Conservation (phyloP, 129 eudicot species). For the Flaveria trinervia region DNA sequence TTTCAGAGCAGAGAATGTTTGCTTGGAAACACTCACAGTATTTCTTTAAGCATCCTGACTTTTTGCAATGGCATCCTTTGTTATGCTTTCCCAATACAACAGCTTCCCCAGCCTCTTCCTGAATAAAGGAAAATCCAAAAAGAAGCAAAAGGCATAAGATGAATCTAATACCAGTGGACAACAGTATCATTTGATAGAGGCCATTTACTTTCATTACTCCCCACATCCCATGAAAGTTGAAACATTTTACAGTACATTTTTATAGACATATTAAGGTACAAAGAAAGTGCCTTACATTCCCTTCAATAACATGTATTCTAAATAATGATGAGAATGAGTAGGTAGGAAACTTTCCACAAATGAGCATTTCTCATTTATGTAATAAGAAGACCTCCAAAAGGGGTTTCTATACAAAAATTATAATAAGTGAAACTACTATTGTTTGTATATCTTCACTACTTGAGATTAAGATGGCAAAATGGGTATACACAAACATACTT, state of each 20-base stretch:
- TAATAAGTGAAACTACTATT: background rate
- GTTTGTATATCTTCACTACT: background rate
- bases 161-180: background rate
- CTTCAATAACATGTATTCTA: background rate
- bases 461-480: background rate
- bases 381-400: background rate
- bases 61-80: conserved; percentile 92
- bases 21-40: conserved; percentile 96
- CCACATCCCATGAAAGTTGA: background rate
- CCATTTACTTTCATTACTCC: no score
- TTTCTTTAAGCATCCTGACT: conserved; percentile 88
- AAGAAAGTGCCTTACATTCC: background rate
- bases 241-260: background rate
- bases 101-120: conserved; percentile 55
- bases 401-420: background rate
- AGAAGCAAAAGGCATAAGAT: background rate
- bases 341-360: background rate
- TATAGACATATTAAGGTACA: background rate
- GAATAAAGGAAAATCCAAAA: conserved; percentile 12
- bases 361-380: background rate
- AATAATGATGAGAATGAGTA: background rate
- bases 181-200: background rate
- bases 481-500: background rate
- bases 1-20: conserved; percentile 79
- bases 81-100: conserved; percentile 51